Evolutionary conservation across 2,329 filamentous ascomycete species (phyloP), one percentile per base, ranked within the genome.

Genomic region (Trichoderma endophyticum): DNA sequence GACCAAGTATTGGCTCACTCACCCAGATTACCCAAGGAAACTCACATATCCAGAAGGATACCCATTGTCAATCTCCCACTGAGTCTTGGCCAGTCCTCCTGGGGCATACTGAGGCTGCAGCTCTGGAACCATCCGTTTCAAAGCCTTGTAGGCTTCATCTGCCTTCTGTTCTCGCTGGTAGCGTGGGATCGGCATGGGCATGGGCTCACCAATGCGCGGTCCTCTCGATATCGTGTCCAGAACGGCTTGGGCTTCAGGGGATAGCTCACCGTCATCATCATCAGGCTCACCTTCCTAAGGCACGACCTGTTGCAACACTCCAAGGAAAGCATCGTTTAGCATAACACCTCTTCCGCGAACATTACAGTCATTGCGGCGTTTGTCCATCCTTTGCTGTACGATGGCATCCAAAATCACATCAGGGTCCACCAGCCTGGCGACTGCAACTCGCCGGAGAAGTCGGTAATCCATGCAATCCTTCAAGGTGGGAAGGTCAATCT

Each of bases 1-100:
- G 24, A 59, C 12, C 43, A 21, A 48, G n/a, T 14, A 1, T 4
- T 14, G 2, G 5, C 15, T 18, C 51, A 3, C 26, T 60, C 8
- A 11, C 6, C 14, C 14, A 14, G 18, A 36, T 6, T 18, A 39
- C 4, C 7, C 12, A 21, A 12, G 6, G 3, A 24, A 34, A 70
- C 67, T 70, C 11, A 70, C 67, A 36, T 48, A 51, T n/a, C 39
- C 67, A 18, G 28, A 12, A 24, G 67, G 67, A 39, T 70, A 62
- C 15, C 57, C 67, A 24, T 61, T 54, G 32, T 70, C 57, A 18
- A 54, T 28, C n/a, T 70, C 67, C 67, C 39, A 51, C 28, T 36
- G 67, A 8, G 67, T 70, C 30, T 39, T 70, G 57, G 24, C 30
- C 9, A 70, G 6, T 11, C 26, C 11, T 15, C 67, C 67, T 3